Evolutionary conservation across 306 rosid species (phyloP), one percentile per base, ranked within the genome.

Genomic region (Rosa persica): DNA sequence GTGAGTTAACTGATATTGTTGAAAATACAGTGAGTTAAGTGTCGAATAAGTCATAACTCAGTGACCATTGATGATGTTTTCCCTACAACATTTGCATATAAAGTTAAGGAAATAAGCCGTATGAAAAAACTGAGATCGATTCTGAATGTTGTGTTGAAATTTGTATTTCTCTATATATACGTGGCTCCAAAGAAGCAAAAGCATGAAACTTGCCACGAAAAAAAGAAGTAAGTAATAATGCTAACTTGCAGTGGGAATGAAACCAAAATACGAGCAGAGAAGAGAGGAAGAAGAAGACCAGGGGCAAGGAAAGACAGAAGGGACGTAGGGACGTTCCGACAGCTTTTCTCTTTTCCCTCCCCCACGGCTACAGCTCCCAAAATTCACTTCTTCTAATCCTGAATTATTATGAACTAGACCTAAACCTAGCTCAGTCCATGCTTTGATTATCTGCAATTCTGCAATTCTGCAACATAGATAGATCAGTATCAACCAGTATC

Each of bases 351-450:
- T 34, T 65, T 65, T 36, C 43, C 42, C 25, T 54, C 48, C 80
- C 44, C 51, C 60, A 13, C 23, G 34, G 34, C 62, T 46, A 17
- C 67, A 27, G 65, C 43, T 39, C 67, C 30, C 12, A 4, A 20
- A 30, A 52, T 22, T 40, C n/a, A 67, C 42, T 34, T 66, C 67
- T 69, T 71, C 4, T 44, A 64, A 9, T 66, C 67, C 44, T 47
- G 38, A 71, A 83, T 79, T 79, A 79, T 83, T 75, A 76, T 71
- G 78, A 78, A 71, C 38, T 71, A 70, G 78, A 76, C 80, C 47
- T 43, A 20, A 61, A 15, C 42, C 67, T 61, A 25, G 7, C 19
- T 25, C 38, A 12, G 66, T 5, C 23, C 25, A 0, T 20, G 25
- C 25, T 54, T 54, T 22, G 34, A 23, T 22, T 22, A 4, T n/a